Conservation (phyloP, 139 green algal genomes). For the Closterium sp. region DNA sequence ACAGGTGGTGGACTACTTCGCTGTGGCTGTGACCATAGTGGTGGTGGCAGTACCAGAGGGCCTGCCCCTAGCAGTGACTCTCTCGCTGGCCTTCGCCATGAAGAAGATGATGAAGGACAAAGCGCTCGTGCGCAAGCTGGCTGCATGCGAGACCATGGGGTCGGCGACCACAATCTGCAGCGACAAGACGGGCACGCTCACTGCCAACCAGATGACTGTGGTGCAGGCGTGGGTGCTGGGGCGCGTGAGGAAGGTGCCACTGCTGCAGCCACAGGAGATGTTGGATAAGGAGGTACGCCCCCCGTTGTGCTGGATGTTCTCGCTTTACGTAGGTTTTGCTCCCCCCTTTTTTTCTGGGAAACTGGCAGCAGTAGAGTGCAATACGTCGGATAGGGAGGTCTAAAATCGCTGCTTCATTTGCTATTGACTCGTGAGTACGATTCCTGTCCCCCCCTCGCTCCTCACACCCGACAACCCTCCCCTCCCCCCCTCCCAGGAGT, state of each 20-base stretch:
- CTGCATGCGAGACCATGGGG: conserved; percentile 95
- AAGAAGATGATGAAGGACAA: conserved; percentile 95
- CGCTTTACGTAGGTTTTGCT: too few species aligned
- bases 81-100: conserved; percentile 69
- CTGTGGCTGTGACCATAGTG: conserved; percentile 92
- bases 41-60: conserved; percentile 85
- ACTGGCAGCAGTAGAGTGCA: too few species aligned
- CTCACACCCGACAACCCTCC: too few species aligned
- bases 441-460: not conserved
- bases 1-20: conserved; percentile 69
- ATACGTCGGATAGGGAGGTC: too few species aligned
- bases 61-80: conserved; percentile 73
- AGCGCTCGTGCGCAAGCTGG: conserved; percentile 78
- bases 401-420: too few species aligned
- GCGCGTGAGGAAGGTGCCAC: not conserved
- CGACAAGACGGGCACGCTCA: conserved; percentile 96
- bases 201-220: conserved; percentile 97
- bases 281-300: not conserved
- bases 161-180: conserved; percentile 94
- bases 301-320: too few species aligned
- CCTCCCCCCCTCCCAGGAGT: not conserved
- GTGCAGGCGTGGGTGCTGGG: conserved; percentile 81
- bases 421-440: too few species aligned
- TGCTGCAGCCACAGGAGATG: conserved; percentile 3
- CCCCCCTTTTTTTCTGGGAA: too few species aligned